These are phyloP conservation scores for Penicillium sp. DNA, from an alignment of 2,329 filamentous ascomycete species.

Conservation along the genomic window DNA sequence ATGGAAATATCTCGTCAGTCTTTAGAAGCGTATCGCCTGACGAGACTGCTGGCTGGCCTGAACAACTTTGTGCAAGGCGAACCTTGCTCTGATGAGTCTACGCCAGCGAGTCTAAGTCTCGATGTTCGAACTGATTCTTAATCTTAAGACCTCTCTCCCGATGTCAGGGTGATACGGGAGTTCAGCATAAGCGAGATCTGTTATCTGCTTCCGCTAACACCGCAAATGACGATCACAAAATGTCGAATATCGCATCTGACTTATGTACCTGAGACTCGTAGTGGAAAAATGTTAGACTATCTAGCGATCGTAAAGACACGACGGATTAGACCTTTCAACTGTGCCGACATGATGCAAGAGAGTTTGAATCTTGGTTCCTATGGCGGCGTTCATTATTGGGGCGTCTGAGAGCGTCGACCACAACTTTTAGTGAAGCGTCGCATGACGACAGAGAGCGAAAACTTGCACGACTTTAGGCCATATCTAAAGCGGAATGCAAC, in stretches of 20 bases:
- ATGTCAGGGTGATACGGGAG: too few species aligned
- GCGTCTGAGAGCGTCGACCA: neutral
- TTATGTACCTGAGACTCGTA: neutral
- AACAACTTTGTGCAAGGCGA: constrained; percentile 56
- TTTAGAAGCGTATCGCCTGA: constrained; percentile 54
- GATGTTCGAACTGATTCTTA: too few species aligned
- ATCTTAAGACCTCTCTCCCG: too few species aligned
- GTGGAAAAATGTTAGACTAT: neutral
- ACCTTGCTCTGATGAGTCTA: constrained; percentile 31
- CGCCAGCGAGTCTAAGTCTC: neutral
- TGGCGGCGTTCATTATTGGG: neutral
- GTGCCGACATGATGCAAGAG: neutral
- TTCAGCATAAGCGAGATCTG: too few species aligned
- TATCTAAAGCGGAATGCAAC: neutral
- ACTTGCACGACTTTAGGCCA: neutral
- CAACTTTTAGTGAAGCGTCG: neutral
- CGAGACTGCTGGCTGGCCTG: constrained; percentile 58
- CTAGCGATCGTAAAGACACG: neutral
- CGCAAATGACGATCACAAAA: too few species aligned
- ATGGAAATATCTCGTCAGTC: constrained; percentile 56
- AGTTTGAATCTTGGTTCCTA: neutral
- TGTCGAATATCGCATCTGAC: neutral
- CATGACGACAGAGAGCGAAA: neutral
- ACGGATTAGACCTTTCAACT: neutral
- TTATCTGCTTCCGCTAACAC: too few species aligned